A percentile compares a stretch with the other conserved stretches of the same genome.
These are phyloP conservation scores for Eucalyptus pumila DNA, from an alignment of 345 rosid species.

Conservation along the genomic window DNA sequence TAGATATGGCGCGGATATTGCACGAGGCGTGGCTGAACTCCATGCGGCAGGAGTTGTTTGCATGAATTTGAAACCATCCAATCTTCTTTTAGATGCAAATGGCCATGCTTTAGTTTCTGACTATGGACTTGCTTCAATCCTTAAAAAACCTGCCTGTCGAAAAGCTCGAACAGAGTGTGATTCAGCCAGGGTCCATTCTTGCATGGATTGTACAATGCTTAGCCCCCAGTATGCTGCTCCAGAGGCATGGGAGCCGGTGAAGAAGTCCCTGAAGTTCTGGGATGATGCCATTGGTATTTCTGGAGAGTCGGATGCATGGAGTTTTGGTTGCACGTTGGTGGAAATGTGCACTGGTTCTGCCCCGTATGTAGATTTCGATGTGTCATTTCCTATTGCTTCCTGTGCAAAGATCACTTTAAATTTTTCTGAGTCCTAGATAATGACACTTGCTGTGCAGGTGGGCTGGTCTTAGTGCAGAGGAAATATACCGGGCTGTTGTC, in stretches of 20 bases:
- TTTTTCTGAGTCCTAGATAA: not conserved
- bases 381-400: not conserved
- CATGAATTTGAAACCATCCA: constrained; percentile 93
- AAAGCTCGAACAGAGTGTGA: constrained; percentile 60
- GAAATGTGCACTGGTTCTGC: constrained; percentile 99
- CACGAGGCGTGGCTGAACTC: constrained; percentile 91
- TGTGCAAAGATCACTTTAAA: not conserved
- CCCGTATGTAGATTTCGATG: constrained; percentile 58
- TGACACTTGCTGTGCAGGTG: constrained; percentile 41
- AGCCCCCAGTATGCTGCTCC: constrained; percentile 94
- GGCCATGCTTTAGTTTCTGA: constrained; percentile 94
- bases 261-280: constrained; percentile 83
- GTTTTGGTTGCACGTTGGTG: constrained; percentile 97
- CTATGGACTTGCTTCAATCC: constrained; percentile 78
- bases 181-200: constrained; percentile 53
- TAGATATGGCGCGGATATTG: constrained; percentile 93
- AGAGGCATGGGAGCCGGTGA: constrained; percentile 98
- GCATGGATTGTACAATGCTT: constrained; percentile 78
- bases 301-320: constrained; percentile 95
- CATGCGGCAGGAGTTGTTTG: constrained; percentile 98
- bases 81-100: constrained; percentile 72
- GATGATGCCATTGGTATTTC: constrained; percentile 88
- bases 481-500: constrained; percentile 83
- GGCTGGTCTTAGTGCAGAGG: constrained; percentile 89
- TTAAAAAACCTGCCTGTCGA: constrained; percentile 79